Evolutionary conservation across 2,329 filamentous ascomycete species (phyloP).

Genomic region (Aspergillus ochraceoroseus): DNA sequence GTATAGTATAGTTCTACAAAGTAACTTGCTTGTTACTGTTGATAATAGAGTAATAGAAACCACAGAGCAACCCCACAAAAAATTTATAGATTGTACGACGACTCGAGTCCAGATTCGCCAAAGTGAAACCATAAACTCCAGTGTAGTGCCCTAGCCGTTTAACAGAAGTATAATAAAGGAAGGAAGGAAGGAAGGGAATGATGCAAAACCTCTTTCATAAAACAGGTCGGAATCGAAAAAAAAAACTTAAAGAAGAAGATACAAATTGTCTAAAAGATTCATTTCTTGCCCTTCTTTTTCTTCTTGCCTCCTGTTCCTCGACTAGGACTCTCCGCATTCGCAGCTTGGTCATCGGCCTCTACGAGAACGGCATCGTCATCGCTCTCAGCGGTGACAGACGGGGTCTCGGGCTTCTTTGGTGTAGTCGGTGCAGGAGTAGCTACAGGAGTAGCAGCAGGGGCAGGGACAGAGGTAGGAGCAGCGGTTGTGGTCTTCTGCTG

Average conservation of each 20-base stretch:
- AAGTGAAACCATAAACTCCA: no score
- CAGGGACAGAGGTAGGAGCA: conserved; percentile 13
- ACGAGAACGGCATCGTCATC: conserved; percentile 76
- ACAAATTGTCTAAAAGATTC: conserved; percentile 15
- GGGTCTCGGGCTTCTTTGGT: conserved; percentile 16
- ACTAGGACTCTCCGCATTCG: conserved; percentile 18
- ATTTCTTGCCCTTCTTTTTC: conserved; percentile 49
- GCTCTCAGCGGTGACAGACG: conserved; percentile 46
- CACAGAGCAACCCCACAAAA: no score
- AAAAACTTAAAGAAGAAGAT: conserved; percentile 2
- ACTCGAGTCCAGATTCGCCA: no score
- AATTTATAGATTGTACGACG: no score
- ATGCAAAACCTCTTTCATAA: neutral
- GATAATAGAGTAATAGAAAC: no score
- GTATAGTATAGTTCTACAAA: no score
- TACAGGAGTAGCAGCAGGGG: conserved; percentile 15
- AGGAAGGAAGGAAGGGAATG: neutral
- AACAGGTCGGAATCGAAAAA: no score
- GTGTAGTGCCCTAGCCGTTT: no score
- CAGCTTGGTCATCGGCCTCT: conserved; percentile 53
- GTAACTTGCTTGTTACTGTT: no score
- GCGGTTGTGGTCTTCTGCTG: conserved; percentile 6
- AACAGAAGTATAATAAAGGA: conserved; percentile 2
- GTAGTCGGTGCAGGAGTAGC: conserved; percentile 23
- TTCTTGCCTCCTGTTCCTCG: conserved; percentile 28